Evolutionary conservation across 805 yeast genomes (phyloP).

Genomic region (Saccharomycopsis microspora): DNA sequence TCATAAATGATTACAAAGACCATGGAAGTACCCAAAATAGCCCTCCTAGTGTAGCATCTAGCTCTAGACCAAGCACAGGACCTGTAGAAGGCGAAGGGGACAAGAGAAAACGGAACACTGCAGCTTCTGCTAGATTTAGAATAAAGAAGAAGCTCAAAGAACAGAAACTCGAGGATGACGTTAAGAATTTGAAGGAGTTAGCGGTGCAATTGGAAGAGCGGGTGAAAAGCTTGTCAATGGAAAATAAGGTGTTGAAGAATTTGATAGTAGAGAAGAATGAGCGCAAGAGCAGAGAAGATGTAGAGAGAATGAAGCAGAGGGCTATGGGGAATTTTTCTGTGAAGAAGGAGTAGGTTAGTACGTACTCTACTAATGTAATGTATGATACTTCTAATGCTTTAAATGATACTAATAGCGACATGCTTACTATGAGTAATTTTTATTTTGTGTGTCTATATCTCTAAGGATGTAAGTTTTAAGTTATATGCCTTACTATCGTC

Average conservation of each 20-base stretch:
- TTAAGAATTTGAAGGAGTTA: constrained; percentile 31
- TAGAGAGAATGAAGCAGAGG: constrained; percentile 39
- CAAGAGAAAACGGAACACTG: constrained; percentile 48
- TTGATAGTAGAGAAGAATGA: constrained; percentile 42
- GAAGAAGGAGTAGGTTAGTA: neutral
- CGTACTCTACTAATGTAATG: too few species aligned
- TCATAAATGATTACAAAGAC: neutral
- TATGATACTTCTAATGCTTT: too few species aligned
- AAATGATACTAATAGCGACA: too few species aligned
- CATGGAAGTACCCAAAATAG: neutral
- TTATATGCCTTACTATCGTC: too few species aligned
- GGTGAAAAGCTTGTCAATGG: constrained; percentile 47
- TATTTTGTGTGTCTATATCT: too few species aligned
- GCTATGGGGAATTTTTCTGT: constrained; percentile 21
- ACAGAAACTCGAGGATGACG: constrained; percentile 42
- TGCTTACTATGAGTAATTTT: too few species aligned
- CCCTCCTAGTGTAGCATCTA: neutral
- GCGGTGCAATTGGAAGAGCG: constrained; percentile 34
- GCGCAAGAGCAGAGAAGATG: constrained; percentile 30
- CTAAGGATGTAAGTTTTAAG: too few species aligned
- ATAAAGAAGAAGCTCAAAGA: constrained; percentile 50
- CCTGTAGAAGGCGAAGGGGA: constrained; percentile 21
- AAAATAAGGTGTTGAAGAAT: constrained; percentile 44
- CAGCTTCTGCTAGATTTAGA: constrained; percentile 56
- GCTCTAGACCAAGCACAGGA: neutral